Evolutionary conservation across 1,139 yeast genomes (phyloP), one percentile per base, ranked within the genome.

Genomic region (Pichia sp.): DNA sequence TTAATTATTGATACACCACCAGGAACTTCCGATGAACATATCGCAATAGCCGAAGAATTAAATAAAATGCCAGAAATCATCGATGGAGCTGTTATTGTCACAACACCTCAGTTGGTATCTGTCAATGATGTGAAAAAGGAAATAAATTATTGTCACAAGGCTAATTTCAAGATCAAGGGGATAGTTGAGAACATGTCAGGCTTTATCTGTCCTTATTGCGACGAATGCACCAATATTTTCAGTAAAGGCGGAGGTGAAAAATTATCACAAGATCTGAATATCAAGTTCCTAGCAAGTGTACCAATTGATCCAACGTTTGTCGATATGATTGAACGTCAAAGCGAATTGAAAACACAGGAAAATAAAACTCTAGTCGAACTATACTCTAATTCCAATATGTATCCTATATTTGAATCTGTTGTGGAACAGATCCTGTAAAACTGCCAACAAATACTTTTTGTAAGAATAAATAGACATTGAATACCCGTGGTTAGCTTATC

Each of bases 1-100:
- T 66, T 94, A 46, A 67, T 94, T 38, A 90, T 94, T 7, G 99
- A 94, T 59, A 92, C 99, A 0, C 99, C 99, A 0, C 99, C 99
- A 0, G 99, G 99, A 0, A 92, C 99, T 0, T 84, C 95, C 0
- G 99, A 94, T 62, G 99, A 94, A 62, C 99, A 94, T 64, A 92
- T 94, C 39, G 90, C 97, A 3, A 83, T 94, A 32, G 97, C 97
- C 2, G 97, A 94, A 61, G 95, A 87, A 60, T 71, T 92, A 42
- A 66, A 85, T 48, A 75, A 69, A 58, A 81, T 78, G 44, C 80
- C 84, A 8, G 74, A 77, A 1, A 90, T 95, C 1, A 46, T 48
- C 11, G 95, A 87, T 56, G 97, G 98, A 0, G 96, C 96, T 0
- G 78, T 94, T 4, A 75, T 94, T 6, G 98, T 94, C 1, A 92